These are phyloP conservation scores for Iodosphaeria phyllophila DNA, from an alignment of 2,329 filamentous ascomycete genomes.

Conservation along the genomic window DNA sequence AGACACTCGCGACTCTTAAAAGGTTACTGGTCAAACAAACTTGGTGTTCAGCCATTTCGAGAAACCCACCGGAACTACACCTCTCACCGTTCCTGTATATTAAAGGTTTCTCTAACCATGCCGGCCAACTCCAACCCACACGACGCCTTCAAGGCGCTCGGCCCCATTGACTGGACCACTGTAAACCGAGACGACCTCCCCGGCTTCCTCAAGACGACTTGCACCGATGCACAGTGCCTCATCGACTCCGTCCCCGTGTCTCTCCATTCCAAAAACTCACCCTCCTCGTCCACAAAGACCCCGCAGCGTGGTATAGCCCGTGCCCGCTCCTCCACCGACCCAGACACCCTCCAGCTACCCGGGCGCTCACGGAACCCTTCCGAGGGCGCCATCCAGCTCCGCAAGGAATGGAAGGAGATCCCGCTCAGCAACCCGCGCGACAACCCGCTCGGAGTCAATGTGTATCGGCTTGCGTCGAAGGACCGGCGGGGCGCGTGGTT, in stretches of 20 bases:
- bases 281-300: conserved; percentile 21
- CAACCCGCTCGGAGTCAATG: conserved; percentile 56
- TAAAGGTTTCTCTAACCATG: no score
- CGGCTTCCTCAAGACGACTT: conserved; percentile 36
- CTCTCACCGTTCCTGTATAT: no score
- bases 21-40: no score
- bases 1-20: no score
- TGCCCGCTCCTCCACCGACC: conserved; percentile 39
- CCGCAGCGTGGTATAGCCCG: no score
- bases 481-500: conserved; percentile 86
- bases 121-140: conserved; percentile 26
- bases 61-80: no score
- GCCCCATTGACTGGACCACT: conserved; percentile 27
- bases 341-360: conserved; percentile 25
- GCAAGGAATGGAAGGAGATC: conserved; percentile 74
- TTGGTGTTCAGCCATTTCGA: no score
- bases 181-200: conserved; percentile 25
- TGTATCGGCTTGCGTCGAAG: conserved; percentile 63
- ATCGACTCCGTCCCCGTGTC: conserved; percentile 54
- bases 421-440: conserved; percentile 53
- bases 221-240: conserved; percentile 49
- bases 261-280: conserved; percentile 23
- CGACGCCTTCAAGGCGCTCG: conserved; percentile 31
- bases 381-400: conserved; percentile 37
- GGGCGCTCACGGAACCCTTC: conserved; percentile 26